These are phyloP conservation scores for Exophiala spinifera DNA, from an alignment of 2,329 filamentous ascomycete species.

Conservation along the genomic window DNA sequence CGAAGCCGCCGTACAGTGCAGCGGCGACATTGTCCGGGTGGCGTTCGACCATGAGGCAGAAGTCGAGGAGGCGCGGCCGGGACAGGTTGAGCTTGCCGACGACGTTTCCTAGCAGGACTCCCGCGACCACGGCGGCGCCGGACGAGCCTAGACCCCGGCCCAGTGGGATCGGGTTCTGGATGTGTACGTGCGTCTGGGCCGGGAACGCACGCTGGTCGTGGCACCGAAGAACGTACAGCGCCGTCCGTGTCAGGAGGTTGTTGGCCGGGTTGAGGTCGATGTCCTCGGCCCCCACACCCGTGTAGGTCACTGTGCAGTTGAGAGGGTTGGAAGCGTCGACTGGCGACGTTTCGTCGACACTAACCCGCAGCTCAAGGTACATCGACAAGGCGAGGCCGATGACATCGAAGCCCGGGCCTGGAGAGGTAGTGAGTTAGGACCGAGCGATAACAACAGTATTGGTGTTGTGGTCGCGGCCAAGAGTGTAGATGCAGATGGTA, in stretches of 20 bases:
- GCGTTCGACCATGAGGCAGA: slow-evolving; percentile 87
- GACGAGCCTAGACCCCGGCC: slow-evolving; percentile 92
- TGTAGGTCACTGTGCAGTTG: slow-evolving; percentile 88
- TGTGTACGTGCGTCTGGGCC: slow-evolving; percentile 81
- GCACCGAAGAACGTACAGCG: slow-evolving; percentile 90
- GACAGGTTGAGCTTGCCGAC: slow-evolving; percentile 72
- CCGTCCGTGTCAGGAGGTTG: slow-evolving; percentile 91
- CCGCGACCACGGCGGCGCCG: slow-evolving; percentile 90
- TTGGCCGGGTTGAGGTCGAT: slow-evolving; percentile 79
- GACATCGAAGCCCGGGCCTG: slow-evolving; percentile 87
- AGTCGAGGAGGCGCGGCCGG: slow-evolving; percentile 76
- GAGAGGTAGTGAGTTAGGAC: slow-evolving; percentile 7
- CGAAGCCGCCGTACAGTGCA: slow-evolving; percentile 91
- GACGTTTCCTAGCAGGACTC: slow-evolving; percentile 88
- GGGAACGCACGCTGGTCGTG: slow-evolving; percentile 85
- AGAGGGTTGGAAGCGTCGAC: slow-evolving; percentile 33
- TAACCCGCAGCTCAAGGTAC: slow-evolving; percentile 86
- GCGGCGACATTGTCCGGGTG: slow-evolving; percentile 95
- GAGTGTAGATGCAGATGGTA: too few species aligned
- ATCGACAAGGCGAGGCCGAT: slow-evolving; percentile 89
- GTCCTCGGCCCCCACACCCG: slow-evolving; percentile 69
- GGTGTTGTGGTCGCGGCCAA: too few species aligned
- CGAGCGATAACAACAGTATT: background rate
- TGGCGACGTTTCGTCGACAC: slow-evolving; percentile 52
- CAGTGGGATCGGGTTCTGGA: slow-evolving; percentile 91